A percentile compares a stretch with the other conserved stretches of the same genome.
Evolutionary conservation across 306 rosid genomes (phyloP).

Genomic region (Glycyrrhiza uralensis): DNA sequence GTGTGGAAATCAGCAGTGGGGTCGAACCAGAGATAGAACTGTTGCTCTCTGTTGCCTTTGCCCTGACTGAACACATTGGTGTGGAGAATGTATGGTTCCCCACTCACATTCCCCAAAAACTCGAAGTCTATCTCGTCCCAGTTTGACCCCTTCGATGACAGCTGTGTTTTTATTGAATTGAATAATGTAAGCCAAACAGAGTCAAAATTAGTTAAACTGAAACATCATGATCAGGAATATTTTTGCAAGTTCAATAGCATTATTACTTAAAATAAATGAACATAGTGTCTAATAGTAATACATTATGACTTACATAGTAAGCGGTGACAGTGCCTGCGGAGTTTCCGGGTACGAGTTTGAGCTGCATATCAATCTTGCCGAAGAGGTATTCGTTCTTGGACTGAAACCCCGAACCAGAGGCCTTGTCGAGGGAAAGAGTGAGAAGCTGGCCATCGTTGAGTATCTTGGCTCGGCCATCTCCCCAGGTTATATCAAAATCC

Average conservation of each 20-base stretch:
- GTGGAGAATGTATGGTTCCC: constrained; percentile 71
- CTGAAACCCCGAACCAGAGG: constrained; percentile 59
- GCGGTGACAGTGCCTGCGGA: constrained; percentile 78
- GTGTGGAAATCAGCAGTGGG: constrained; percentile 66
- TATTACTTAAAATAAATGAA: no score
- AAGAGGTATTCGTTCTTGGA: constrained; percentile 53
- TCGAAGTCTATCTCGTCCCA: constrained; percentile 85
- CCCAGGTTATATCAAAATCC: constrained; percentile 53
- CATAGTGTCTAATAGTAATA: no score
- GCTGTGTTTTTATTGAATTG: no score
- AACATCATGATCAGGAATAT: neutral
- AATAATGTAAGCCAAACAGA: neutral
- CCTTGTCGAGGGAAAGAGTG: constrained; percentile 49
- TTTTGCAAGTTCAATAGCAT: neutral
- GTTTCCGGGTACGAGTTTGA: constrained; percentile 65
- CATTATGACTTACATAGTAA: constrained; percentile 63
- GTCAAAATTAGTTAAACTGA: neutral
- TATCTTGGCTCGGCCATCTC: constrained; percentile 53
- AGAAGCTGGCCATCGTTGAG: constrained; percentile 47
- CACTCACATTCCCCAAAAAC: constrained; percentile 75
- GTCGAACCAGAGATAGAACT: constrained; percentile 75
- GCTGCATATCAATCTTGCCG: constrained; percentile 66
- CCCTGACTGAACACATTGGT: constrained; percentile 72
- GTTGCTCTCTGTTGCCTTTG: constrained; percentile 66
- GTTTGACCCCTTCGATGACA: constrained; percentile 55